Evolutionary conservation across 495 filamentous ascomycete species (phyloP).

Genomic region (Lasiosphaeriaceae sp.): DNA sequence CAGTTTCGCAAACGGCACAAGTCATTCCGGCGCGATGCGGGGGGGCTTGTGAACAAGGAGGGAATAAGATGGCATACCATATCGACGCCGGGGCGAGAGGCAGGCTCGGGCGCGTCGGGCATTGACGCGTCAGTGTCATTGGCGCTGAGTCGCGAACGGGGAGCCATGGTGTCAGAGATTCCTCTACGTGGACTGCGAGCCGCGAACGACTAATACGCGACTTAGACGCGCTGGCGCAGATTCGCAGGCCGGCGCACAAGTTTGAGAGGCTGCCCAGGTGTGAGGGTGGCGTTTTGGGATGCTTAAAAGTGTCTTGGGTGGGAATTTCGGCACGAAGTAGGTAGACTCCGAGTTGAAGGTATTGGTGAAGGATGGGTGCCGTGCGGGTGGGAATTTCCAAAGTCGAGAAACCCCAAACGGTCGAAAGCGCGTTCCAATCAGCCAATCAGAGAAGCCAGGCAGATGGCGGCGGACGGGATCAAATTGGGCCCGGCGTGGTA

Average conservation of each 20-base stretch:
- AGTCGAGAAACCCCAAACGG: conserved; percentile 28
- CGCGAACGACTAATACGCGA: conserved; percentile 41
- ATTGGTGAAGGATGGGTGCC: conserved; percentile 29
- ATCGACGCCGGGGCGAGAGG: conserved; percentile 31
- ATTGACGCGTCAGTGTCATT: conserved; percentile 53
- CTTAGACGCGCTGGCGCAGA: conserved; percentile 27
- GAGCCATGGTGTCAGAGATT: conserved; percentile 51
- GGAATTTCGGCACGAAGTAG: conserved; percentile 10
- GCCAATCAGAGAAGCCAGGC: conserved; percentile 25
- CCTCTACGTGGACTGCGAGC: conserved; percentile 7
- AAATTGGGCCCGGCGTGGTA: not conserved
- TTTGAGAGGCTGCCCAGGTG: not conserved
- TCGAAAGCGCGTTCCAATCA: conserved; percentile 26
- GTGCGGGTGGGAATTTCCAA: conserved; percentile 31
- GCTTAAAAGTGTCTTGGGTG: conserved; percentile 20
- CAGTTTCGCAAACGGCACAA: conserved; percentile 9
- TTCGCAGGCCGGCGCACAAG: conserved; percentile 1
- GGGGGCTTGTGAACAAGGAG: conserved; percentile 1
- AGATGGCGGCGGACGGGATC: conserved; percentile 19
- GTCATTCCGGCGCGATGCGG: not conserved
- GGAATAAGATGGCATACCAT: conserved; percentile 41
- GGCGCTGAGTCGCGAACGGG: conserved; percentile 46
- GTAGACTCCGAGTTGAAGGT: conserved; percentile 7
- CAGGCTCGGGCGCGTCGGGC: conserved; percentile 56
- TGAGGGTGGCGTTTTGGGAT: conserved; percentile 18